Base-by-base conservation (phyloP, 2,329 filamentous ascomycete genomes). In the Fusarium goolgardi region DNA sequence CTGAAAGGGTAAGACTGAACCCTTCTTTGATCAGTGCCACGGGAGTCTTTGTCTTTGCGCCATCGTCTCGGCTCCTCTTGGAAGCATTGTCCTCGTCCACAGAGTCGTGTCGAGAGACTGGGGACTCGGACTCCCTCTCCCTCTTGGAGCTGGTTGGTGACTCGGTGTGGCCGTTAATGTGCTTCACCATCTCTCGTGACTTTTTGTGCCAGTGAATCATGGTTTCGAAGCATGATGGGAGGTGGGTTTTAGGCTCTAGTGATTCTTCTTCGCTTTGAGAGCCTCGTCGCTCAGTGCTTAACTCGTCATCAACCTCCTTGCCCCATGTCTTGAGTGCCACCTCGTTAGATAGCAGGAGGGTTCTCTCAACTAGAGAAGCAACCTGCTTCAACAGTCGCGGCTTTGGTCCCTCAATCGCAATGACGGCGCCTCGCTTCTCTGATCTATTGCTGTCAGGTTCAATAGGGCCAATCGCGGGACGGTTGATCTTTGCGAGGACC, bases 371-470 rank as follows among this genome's bases (percentile, higher is more conserved):
- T 20, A 86, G 85, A 5, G 84, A 80, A 5, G 92, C 89, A 6
- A 92, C 86, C 12, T 86, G 83, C 3, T 81, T 77, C 12, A 86
- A 75, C 23, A 86, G 70, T n/a, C 74, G 73, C 9, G 76, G 67
- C 59, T 90, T 86, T 20, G 90, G 84, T 1, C 94, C 94, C 78
- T 98, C 95, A 29, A 98, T 82, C 1, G 92, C 91, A 65, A 98
- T 90, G 37, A 97, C 86, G 1, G 91, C 87, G 0, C 95, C 94
- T n/a, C 94, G 87, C 9, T 82, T 81, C 70, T 82, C 79, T 61
- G 78, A 75, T 3, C 66, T 65, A 5, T 73, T 67, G 6, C 71
- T 72, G 9, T 73, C 75, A 5, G 78, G 76, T 7, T 76, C 73
- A 2, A 80, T 73, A 18, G 80, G 71, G 8, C 81, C 79, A 16